Base-by-base conservation (phyloP, 768 basidiomycete genomes). In the Mycena crocata region DNA sequence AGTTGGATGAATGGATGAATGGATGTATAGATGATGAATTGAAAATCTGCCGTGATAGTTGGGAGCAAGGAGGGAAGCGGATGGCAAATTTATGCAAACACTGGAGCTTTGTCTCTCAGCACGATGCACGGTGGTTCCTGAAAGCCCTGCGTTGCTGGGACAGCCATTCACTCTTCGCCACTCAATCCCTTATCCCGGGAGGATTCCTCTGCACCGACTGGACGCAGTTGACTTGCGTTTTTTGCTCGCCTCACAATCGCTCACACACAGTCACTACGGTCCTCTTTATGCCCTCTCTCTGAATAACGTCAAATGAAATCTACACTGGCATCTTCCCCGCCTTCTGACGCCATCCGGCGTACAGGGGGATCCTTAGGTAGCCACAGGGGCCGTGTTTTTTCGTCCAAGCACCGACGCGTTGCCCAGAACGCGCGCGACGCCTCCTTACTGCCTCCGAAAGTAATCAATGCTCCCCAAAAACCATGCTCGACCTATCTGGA, bases 161-260 rank as follows among this genome's bases (percentile, higher is more conserved):
- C 17, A 8, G 40, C n/a, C 40, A 42, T 19, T 42, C n/a, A 5
- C 40, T 19, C 40, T 8, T 42, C 40, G 40, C 40, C 40, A 8
- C 40, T 42, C 40, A 42, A 42, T 8, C 17, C 17, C 40, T 9
- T 37, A 9, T 42, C 40, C 40, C 40, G 40, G 40, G 40, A 9
- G 40, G 19, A 17, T n/a, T 15, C 32, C 50, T 31, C 50, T 34
- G 5, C 32, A 51, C 50, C 50, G 50, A 51, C 50, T 34, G 23
- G 50, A 50, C 30, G 31, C 50, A 51, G 50, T 51, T 51, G 50
- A 51, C 30, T 34, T 51, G 50, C 31, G 30, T n/a, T n/a, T 31
- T 51, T 51, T 32, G 50, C 26, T 51, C 31, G 50, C 30, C 30
- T 42, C 17, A 42, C 40, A 17, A 21, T 42, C 40, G 15, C 17